phyloP scores from a whole-genome alignment of 192 early-diverging fungal species.

The Entomortierella beljakovae region DNA sequence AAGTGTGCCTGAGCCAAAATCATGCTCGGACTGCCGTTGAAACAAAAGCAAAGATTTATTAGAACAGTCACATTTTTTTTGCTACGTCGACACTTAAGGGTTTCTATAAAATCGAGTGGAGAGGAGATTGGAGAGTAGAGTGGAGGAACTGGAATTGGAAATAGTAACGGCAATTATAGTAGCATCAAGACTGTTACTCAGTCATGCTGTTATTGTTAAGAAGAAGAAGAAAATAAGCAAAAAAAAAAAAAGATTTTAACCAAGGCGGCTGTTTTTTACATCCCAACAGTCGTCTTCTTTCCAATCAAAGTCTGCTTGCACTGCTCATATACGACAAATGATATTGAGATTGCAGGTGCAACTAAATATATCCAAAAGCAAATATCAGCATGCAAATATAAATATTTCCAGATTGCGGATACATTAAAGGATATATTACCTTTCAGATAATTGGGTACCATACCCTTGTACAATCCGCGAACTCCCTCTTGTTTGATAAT shows the following conservation, averaged over 20 bases:
- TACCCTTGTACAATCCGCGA: constrained; percentile 78
- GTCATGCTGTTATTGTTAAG: too few species aligned
- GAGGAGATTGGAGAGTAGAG: too few species aligned
- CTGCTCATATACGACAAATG: constrained; percentile 85
- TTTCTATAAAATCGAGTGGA: too few species aligned
- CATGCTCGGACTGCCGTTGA: not conserved
- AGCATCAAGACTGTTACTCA: too few species aligned
- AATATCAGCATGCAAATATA: not conserved
- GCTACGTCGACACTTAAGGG: too few species aligned
- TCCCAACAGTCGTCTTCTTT: constrained; percentile 48
- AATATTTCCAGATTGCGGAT: not conserved
- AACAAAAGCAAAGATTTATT: not conserved
- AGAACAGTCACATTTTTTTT: constrained; percentile 2
- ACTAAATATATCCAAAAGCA: constrained; percentile 40
- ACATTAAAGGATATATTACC: constrained; percentile 21
- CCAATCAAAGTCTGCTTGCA: constrained; percentile 74
- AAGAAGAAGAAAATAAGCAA: not conserved
- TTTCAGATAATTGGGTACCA: constrained; percentile 87
- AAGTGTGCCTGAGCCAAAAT: constrained; percentile 3
- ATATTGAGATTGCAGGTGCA: constrained; percentile 85
- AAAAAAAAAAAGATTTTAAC: not conserved
- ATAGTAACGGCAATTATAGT: too few species aligned
- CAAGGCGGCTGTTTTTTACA: constrained; percentile 18
- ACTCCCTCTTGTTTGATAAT: constrained; percentile 71
- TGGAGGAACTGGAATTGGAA: too few species aligned